These are phyloP conservation scores for Candida boidinii DNA, from an alignment of 805 yeast species.

Conservation along the genomic window DNA sequence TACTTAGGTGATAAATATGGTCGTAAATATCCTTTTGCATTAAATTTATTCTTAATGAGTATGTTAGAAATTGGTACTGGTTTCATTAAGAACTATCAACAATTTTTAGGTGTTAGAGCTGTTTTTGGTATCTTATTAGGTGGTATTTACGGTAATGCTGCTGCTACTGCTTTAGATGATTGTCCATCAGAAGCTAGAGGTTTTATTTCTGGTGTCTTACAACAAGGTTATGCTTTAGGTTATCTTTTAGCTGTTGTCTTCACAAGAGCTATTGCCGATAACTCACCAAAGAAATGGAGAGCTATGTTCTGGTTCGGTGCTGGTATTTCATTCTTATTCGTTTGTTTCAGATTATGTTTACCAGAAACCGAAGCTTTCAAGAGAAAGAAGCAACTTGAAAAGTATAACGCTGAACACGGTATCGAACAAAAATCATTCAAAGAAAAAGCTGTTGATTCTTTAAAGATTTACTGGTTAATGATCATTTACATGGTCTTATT, in stretches of 20 bases:
- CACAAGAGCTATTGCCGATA: slow-evolving; percentile 53
- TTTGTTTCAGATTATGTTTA: slow-evolving; percentile 30
- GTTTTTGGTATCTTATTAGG: slow-evolving; percentile 55
- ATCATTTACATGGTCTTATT: slow-evolving; percentile 46
- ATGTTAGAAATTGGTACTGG: slow-evolving; percentile 57
- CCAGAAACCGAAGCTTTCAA: slow-evolving; percentile 49
- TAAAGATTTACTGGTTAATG: slow-evolving; percentile 48
- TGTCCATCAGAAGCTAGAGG: slow-evolving; percentile 48
- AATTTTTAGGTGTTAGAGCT: slow-evolving; percentile 56
- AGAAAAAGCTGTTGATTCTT: slow-evolving; percentile 25
- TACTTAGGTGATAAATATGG: slow-evolving; percentile 52
- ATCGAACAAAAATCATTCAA: slow-evolving; percentile 24
- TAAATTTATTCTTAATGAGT: slow-evolving; percentile 36
- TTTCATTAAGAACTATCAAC: slow-evolving; percentile 45
- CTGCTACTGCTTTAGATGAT: slow-evolving; percentile 46
- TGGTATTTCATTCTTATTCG: slow-evolving; percentile 39
- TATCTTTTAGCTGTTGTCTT: slow-evolving; percentile 57
- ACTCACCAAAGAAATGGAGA: slow-evolving; percentile 49
- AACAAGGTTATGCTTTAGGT: slow-evolving; percentile 75
- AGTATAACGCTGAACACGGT: slow-evolving; percentile 21
- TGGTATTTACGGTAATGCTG: slow-evolving; percentile 46
- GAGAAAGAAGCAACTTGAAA: slow-evolving; percentile 29
- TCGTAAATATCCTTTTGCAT: slow-evolving; percentile 47
- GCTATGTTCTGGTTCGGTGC: slow-evolving; percentile 63
- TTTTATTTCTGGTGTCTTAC: slow-evolving; percentile 58